phyloP scores from a whole-genome alignment of 2,329 filamentous ascomycete species.

The Aspergillus floridensis region DNA sequence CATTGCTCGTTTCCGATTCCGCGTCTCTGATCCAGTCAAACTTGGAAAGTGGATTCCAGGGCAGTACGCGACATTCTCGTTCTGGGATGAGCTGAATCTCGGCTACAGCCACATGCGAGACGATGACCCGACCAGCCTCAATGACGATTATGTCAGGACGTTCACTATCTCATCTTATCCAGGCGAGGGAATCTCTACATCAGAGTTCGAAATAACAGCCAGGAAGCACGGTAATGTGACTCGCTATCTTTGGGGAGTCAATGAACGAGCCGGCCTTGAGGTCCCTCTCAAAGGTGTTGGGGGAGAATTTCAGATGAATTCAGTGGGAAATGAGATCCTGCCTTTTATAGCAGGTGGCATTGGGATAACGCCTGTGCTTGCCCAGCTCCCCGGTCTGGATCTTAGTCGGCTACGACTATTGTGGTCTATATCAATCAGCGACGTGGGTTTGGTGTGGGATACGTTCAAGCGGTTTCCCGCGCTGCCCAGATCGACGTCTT shows the following conservation, averaged over 20 bases:
- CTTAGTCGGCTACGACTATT: conserved; percentile 54
- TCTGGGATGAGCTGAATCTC: conserved; percentile 63
- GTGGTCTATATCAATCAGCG: conserved; percentile 65
- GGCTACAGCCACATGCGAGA: conserved; percentile 85
- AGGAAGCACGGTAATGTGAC: conserved; percentile 69
- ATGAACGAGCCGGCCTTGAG: conserved; percentile 54
- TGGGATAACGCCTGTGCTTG: conserved; percentile 78
- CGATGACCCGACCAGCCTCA: conserved; percentile 73
- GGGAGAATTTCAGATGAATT: conserved; percentile 57
- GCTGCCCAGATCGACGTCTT: conserved; percentile 51
- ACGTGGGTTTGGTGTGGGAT: conserved; percentile 63
- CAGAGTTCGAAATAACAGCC: conserved; percentile 69
- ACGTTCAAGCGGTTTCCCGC: conserved; percentile 53
- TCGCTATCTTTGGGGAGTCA: conserved; percentile 59
- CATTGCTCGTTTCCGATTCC: conserved; percentile 64
- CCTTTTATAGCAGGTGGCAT: conserved; percentile 75
- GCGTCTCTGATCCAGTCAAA: conserved; percentile 39
- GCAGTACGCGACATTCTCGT: conserved; percentile 75
- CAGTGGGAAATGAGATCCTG: conserved; percentile 37
- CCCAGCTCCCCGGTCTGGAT: conserved; percentile 59
- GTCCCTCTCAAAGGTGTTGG: conserved; percentile 71
- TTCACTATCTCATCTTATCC: conserved; percentile 74
- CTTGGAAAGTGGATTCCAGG: conserved; percentile 61
- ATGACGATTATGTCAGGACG: conserved; percentile 79
- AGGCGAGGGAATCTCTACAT: conserved; percentile 30